A percentile compares a stretch with the other conserved stretches of the same genome.
These are phyloP conservation scores for Beta macrorhiza DNA, from an alignment of 179 eudicot species.

Conservation along the genomic window DNA sequence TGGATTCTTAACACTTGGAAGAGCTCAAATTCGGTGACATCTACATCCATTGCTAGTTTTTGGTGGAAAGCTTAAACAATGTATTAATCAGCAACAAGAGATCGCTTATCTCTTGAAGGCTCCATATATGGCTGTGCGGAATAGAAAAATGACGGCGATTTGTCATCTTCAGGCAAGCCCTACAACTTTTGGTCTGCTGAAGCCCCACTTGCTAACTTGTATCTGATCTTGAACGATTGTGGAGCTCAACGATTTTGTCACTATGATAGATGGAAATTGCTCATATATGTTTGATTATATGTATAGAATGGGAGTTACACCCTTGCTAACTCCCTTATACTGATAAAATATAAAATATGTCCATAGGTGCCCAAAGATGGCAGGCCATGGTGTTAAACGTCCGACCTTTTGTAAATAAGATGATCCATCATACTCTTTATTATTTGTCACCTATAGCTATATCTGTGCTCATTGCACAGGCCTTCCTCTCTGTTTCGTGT, in stretches of 20 bases:
- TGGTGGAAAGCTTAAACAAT: neutral
- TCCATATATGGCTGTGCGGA: neutral
- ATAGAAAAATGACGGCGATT: neutral
- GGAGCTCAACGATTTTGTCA: slow-evolving; percentile 15
- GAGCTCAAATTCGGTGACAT: slow-evolving; percentile 72
- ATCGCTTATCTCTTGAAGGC: neutral
- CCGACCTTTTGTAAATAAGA: slow-evolving; percentile 20
- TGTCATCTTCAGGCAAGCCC: slow-evolving; percentile 18
- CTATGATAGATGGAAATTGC: slow-evolving; percentile 5
- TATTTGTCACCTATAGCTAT: neutral
- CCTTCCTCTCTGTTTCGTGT: neutral
- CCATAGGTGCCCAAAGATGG: slow-evolving; percentile 17
- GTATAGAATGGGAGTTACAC: slow-evolving; percentile 27
- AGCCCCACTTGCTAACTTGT: neutral
- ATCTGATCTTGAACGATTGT: slow-evolving; percentile 3
- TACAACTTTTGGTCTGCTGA: neutral
- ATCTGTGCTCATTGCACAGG: neutral
- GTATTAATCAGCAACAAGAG: slow-evolving; percentile 14
- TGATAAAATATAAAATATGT: neutral
- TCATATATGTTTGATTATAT: slow-evolving; percentile 4
- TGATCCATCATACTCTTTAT: neutral
- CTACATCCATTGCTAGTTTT: neutral
- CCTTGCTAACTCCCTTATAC: slow-evolving; percentile 20
- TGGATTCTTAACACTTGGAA: slow-evolving; percentile 71
- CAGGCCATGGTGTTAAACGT: neutral